A percentile compares a stretch with the other conserved stretches of the same genome.
Evolutionary conservation across 2,329 filamentous ascomycete species (phyloP).

Genomic region (Trichoderma polysporum): DNA sequence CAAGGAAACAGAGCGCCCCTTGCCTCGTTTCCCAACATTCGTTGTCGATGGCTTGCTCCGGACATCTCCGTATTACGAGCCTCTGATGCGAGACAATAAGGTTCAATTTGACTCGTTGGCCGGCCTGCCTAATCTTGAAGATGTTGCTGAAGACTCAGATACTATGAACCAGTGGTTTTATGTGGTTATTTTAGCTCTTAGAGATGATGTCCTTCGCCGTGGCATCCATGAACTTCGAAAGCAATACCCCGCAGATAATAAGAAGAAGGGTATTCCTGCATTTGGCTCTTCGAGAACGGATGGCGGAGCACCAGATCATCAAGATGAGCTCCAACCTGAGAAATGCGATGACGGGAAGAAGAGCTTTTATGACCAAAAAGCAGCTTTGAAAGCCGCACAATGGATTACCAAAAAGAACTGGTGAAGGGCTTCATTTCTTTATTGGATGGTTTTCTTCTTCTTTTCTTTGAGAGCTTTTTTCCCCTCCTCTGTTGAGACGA

Average conservation of each 20-base stretch:
- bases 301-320: constrained; percentile 24
- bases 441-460: not conserved
- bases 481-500: too few relatives aligned
- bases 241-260: not conserved
- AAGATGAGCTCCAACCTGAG: constrained; percentile 25
- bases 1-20: constrained; percentile 16
- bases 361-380: not conserved
- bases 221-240: not conserved
- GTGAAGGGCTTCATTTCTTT: not conserved
- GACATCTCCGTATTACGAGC: not conserved
- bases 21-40: constrained; percentile 5
- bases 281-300: constrained; percentile 5
- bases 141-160: constrained; percentile 17
- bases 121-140: constrained; percentile 29
- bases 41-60: constrained; percentile 22
- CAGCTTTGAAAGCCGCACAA: not conserved
- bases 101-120: constrained; percentile 32
- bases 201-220: not conserved
- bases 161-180: not conserved
- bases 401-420: not conserved
- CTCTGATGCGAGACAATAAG: constrained; percentile 32
- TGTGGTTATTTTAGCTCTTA: not conserved
- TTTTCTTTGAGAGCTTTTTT: not conserved
- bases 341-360: not conserved
- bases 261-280: not conserved